phyloP scores from a whole-genome alignment of 495 filamentous ascomycete species.

The Jackrogersella minutella region DNA sequence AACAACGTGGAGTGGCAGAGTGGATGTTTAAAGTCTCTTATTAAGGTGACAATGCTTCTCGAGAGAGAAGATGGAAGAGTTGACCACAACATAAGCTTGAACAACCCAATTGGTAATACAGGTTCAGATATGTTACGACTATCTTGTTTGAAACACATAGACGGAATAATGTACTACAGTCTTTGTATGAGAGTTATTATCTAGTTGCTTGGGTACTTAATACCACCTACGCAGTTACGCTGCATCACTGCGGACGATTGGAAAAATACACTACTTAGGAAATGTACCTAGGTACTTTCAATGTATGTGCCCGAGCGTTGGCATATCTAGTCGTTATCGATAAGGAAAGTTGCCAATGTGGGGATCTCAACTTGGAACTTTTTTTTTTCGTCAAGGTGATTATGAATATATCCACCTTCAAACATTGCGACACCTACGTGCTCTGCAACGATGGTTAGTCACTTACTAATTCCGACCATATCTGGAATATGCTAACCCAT shows the following conservation, averaged over 20 bases:
- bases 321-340: slow-evolving; percentile 22
- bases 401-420: slow-evolving; percentile 11
- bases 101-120: neutral
- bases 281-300: too few species aligned
- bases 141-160: neutral
- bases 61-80: too few species aligned
- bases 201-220: too few species aligned
- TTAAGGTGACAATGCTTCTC: neutral
- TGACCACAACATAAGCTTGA: neutral
- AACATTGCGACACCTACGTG: slow-evolving; percentile 7
- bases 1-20: neutral
- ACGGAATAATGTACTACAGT: neutral
- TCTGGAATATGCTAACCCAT: slow-evolving; percentile 6
- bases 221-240: too few species aligned
- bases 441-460: slow-evolving; percentile 26
- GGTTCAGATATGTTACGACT: neutral
- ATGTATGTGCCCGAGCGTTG: too few species aligned
- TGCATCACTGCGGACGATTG: too few species aligned
- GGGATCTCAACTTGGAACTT: slow-evolving; percentile 25
- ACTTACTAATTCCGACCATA: neutral
- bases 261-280: too few species aligned
- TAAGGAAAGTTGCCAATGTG: slow-evolving; percentile 22
- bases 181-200: too few species aligned
- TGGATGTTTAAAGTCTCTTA: neutral
- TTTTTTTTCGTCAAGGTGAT: slow-evolving; percentile 17